Evolutionary conservation across 148 eudicot genomes (phyloP), one percentile per base, ranked within the genome.

Genomic region (Oxyria digyna): DNA sequence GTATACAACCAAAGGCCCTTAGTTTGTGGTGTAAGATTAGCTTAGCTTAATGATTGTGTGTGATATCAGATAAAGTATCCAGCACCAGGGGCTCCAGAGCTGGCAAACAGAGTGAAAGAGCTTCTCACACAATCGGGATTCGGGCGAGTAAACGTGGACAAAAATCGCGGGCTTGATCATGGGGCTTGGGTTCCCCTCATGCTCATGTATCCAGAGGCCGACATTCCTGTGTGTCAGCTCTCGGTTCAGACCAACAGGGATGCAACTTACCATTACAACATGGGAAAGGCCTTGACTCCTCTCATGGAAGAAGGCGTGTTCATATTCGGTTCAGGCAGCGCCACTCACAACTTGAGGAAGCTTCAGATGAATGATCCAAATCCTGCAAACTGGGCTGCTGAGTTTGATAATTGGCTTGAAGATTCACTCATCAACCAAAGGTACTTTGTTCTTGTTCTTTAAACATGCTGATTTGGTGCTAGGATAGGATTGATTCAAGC

Each of bases 111-210:
- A 63, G 96, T 85, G 65, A 83, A 85, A 75, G 87, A 83, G 67
- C 73, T 91, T 69, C 85, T 91, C 1, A 40, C 4, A 43, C 69
- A 64, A 52, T 77, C 89, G 1, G 97, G 96, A 5, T 78, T 82
- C 67, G 66, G 75, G 12, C 64, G 55, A 6, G 96, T 87, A 13
- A 33, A 73, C 2, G 79, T 77, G 73, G 92, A 91, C 72, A 83
- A 85, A 76, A 81, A 80, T 67, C 91, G 96, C 8, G 97, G 97
- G 45, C 82, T 91, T 26, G 96, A 91, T 76, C 96, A 88, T 21
- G 97, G 96, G 0, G 91, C 96, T 7, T 88, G 97, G 96, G 88
- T 91, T 9, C 96, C 96, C 4, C 85, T 91, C 41, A 88, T 88
- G 97, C 91, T 88, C 8, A 88, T 88, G 95, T 91, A 86, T 69